Percentiles rank a stretch among this genome's conserved stretches.
Conservation (phyloP, 495 filamentous ascomycete species). For the Penicillium flavigenum region DNA sequence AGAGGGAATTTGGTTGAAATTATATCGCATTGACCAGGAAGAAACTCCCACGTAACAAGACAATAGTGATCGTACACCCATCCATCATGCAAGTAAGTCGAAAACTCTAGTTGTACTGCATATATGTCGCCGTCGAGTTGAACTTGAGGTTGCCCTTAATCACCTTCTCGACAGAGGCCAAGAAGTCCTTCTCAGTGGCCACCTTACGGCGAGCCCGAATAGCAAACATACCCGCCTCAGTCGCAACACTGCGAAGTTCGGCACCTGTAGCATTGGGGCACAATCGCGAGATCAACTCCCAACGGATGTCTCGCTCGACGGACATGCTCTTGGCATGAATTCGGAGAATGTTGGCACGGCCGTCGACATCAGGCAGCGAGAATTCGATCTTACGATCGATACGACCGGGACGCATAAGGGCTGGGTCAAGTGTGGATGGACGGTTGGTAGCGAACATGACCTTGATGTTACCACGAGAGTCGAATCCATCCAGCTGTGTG, state of each 20-base stretch:
- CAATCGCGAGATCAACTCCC: slow-evolving; percentile 94
- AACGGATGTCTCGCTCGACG: slow-evolving; percentile 96
- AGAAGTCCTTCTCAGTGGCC: slow-evolving; percentile 98
- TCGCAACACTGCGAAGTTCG: slow-evolving; percentile 91
- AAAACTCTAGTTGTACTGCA: slow-evolving; percentile 88
- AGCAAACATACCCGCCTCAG: slow-evolving; percentile 99
- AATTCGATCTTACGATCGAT: slow-evolving; percentile 99
- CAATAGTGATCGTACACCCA: slow-evolving; percentile 27
- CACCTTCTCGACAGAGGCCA: slow-evolving; percentile 97
- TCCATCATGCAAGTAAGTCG: slow-evolving; percentile 25
- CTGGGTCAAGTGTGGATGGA: slow-evolving; percentile 92
- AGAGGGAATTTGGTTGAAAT: slow-evolving; percentile 16
- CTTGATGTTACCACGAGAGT: slow-evolving; percentile 97
- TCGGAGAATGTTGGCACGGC: slow-evolving; percentile 92
- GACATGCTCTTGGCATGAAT: slow-evolving; percentile 99
- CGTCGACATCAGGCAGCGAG: slow-evolving; percentile 92
- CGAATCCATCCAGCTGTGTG: slow-evolving; percentile 97
- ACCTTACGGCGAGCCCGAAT: slow-evolving; percentile 97
- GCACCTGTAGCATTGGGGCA: slow-evolving; percentile 97
- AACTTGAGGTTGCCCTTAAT: slow-evolving; percentile 99
- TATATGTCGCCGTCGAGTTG: slow-evolving; percentile 97
- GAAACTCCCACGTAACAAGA: slow-evolving; percentile 23
- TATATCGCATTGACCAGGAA: slow-evolving; percentile 25
- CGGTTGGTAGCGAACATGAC: slow-evolving; percentile 99
- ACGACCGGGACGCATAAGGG: slow-evolving; percentile 93